phyloP scores from a whole-genome alignment of 352 stramenopile genomes.

The Phytophthora ramorum region DNA sequence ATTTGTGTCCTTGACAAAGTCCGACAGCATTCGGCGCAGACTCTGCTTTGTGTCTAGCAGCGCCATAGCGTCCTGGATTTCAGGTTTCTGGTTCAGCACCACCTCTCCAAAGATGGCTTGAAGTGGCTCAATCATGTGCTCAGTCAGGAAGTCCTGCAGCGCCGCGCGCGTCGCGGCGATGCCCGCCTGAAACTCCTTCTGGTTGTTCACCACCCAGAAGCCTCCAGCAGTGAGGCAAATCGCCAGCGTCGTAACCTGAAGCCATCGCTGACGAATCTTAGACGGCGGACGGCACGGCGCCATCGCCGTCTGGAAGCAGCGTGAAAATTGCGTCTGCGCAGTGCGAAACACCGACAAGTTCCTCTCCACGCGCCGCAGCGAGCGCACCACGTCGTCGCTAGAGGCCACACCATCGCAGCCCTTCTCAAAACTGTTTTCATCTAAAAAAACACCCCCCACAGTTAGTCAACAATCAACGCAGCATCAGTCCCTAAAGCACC shows the following conservation, averaged over 20 bases:
- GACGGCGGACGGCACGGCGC: conserved; percentile 69
- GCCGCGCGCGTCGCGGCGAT: conserved; percentile 46
- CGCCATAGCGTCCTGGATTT: conserved; percentile 83
- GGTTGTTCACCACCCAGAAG: conserved; percentile 73
- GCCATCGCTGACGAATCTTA: conserved; percentile 77
- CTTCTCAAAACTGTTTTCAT: conserved; percentile 37
- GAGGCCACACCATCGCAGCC: conserved; percentile 5
- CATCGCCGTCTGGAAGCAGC: conserved; percentile 62
- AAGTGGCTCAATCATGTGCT: conserved; percentile 83
- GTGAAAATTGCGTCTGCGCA: conserved; percentile 56
- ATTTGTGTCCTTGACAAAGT: conserved; percentile 83
- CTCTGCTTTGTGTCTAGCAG: conserved; percentile 83
- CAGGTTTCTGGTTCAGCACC: conserved; percentile 84
- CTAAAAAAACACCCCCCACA: conserved; percentile 6
- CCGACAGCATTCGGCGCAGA: conserved; percentile 81
- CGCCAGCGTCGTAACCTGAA: conserved; percentile 63
- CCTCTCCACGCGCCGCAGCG: conserved; percentile 50
- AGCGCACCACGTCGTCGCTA: conserved; percentile 50
- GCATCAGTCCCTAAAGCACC: neutral
- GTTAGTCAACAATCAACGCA: conserved; percentile 3
- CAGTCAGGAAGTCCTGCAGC: conserved; percentile 74
- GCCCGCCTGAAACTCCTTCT: conserved; percentile 65
- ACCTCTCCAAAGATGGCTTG: conserved; percentile 83
- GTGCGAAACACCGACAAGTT: conserved; percentile 57
- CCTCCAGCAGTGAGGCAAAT: conserved; percentile 63